Percentiles rank a stretch among this genome's conserved stretches.
phyloP scores from a whole-genome alignment of 768 basidiomycete genomes.

The Mycena galericulata region DNA sequence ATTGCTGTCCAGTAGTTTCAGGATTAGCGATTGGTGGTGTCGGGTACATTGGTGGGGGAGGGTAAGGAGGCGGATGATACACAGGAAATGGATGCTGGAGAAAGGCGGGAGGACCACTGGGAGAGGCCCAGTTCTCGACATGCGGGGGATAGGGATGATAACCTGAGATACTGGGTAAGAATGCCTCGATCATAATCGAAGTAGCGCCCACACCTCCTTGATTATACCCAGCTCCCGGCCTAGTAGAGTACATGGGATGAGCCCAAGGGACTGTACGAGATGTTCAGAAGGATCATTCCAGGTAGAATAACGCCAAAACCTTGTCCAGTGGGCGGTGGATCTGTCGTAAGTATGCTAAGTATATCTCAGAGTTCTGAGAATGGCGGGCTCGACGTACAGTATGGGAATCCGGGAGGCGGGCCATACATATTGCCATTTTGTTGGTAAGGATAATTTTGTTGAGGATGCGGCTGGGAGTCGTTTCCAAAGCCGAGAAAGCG shows the following conservation, averaged over 20 bases:
- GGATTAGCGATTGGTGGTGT: not conserved
- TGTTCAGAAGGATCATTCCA: not conserved
- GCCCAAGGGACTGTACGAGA: not conserved
- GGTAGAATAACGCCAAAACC: not conserved
- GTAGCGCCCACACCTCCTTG: not conserved
- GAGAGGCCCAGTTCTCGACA: not conserved
- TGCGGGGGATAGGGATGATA: not conserved
- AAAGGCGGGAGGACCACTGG: not conserved
- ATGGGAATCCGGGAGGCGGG: not conserved
- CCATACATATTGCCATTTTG: constrained; percentile 4
- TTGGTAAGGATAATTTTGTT: not conserved
- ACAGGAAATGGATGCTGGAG: not conserved
- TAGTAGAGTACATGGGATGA: not conserved
- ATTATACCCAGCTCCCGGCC: not conserved
- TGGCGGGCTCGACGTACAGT: not conserved
- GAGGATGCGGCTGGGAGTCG: not conserved
- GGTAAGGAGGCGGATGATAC: constrained; percentile 8
- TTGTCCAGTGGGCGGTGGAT: not conserved
- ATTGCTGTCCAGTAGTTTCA: not conserved
- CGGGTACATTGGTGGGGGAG: not conserved
- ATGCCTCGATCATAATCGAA: not conserved
- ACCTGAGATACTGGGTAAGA: not conserved
- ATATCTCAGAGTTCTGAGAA: too few species aligned
- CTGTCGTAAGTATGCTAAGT: not conserved
- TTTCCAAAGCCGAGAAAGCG: not conserved